Base-by-base conservation (phyloP, 2,329 filamentous ascomycete species). In the Ceratocystis colombiana region DNA sequence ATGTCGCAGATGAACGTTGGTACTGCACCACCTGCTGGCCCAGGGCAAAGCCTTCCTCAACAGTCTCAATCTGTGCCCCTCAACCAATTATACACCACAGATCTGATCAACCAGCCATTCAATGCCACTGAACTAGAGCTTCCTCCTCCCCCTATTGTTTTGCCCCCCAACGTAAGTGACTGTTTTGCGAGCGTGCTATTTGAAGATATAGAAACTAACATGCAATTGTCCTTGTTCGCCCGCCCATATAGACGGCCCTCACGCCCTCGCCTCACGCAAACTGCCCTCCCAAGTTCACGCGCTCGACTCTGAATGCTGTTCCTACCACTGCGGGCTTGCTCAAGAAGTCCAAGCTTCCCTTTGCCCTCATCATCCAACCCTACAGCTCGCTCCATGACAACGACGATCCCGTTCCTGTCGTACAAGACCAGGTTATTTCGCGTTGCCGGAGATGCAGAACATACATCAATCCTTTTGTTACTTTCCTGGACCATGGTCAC, bases 401-500 rank as follows among this genome's bases (percentile, higher is more conserved):
- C 22, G 93, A 97, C 75, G 94, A 97, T 72, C 84, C 86, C 28
- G 86, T 99, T 1, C 94, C 93, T 5, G 85, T 99, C 62, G 89
- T 97, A 33, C 89, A 96, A 73, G 94, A 99, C 75, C 94, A 97
- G 77, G 89, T 97, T 70, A 99, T 99, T 74, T 95, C 93, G 67
- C 87, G 94, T 73, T 99, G 94, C 80, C 85, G 94, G 76, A 87
- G 94, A 77, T 99, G 94, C 78, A 84, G 94, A 71, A 94, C 93
- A 66, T 97, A 97, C 76, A 97, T 97, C 80, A 97, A 97, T 75
- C 92, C 94, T 12, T 99, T 93, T 71, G 94, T 96, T 68, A 90
- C 90, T 61, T 99, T 99, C 78, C 79, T 99, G 68, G 94, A 99
- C 72, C 90, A 97, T 73, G 94, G 94, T 61, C 94, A 99, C 77